Base-by-base conservation (phyloP, 805 yeast species). In the Spathaspora girioi region DNA sequence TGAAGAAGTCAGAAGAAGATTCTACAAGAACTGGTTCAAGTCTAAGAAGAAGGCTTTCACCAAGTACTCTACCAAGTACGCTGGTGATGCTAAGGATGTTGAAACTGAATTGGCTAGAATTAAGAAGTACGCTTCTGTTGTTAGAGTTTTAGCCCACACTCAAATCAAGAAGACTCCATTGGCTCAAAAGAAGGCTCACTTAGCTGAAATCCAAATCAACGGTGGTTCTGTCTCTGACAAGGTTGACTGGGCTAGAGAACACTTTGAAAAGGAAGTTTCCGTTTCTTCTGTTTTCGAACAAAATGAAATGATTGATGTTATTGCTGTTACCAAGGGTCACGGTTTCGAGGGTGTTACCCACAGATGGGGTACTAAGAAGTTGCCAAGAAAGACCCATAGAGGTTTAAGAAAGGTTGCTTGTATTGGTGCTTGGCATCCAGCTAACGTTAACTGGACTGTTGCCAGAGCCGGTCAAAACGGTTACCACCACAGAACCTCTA, bases 21-120 rank as follows among this genome's bases (percentile, higher is more conserved):
- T 94, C 97, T 94, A 94, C 97, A 94, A 92, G 90, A 94, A 93
- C 97, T 94, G 99, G 99, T 94, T 89, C 97, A 92, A 92, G 87
- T 87, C 97, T 68, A 94, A 94, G 93, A 94, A 94, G 97, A 92
- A 92, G 93, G 99, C 99, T 73, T 94, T 94, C 96, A 89, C 98
- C 89, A 92, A 93, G 83, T 94, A 94, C 90, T 87, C 98, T 78
- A 87, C 94, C 79, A 93, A 94, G 86, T 93, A 92, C 87, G 88
- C 97, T 68, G 83, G 85, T 76, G 88, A 84, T 72, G 91, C 90
- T 73, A 84, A 87, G 73, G 86, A 86, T 73, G 79, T 93, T 71
- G 96, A 87, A 78, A 87, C 88, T 76, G 98, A 94, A 83, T 86
- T 94, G 75, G 98, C 97, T 74, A 92, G 98, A 86, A 91, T 94